Evolutionary conservation across 1,284 basidiomycete species (phyloP), one percentile per base, ranked within the genome.

Genomic region (Phenoliferia sp.): DNA sequence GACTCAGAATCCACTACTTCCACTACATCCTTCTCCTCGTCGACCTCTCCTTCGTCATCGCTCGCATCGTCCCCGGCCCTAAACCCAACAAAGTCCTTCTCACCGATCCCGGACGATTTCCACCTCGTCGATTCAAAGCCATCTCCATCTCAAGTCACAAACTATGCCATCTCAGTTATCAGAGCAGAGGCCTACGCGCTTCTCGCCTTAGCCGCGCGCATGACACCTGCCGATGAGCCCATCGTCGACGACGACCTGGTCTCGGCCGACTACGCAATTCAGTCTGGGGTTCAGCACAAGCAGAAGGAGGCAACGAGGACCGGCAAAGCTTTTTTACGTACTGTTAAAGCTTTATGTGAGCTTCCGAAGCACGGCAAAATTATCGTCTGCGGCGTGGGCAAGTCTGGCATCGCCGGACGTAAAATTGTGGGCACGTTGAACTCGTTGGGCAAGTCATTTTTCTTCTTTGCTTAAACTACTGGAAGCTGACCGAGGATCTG

Each of bases 301-400:
- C 9, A 28, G 48, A 12, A 44, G 12, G 19, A n/a, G 33, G 68
- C 66, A 52, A 58, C 64, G 52, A 59, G 62, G 60, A 67, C 68
- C 31, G 72, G 69, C 64, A 48, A 60, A 3, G 65, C 70, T 22
- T 62, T 74, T 66, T 61, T 67, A 3, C 56, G 65, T 26, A 74
- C 58, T 63, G 75, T 67, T 19, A 66, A 70, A 28, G 31, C 68
- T 22, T 57, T 76, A 19, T n/a, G 32, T 1, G 44, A 33, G 6
- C 70, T 76, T 65, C 70, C 74, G 10, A 17, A 59, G 6, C 71
- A 75, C 33, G 80, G 79, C 52, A 80, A 80, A 68, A 69, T 81
- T 19, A 73, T 80, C 28, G 72, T 79, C 22, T 78, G 77, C 0
- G 80, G 80, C 28, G 76, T 81, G 3, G 80, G 80, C 32, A 81